Percentiles rank a stretch among this genome's conserved stretches.
phyloP scores from a whole-genome alignment of 139 green algal species.

The Raphidocelis subcapitata region DNA sequence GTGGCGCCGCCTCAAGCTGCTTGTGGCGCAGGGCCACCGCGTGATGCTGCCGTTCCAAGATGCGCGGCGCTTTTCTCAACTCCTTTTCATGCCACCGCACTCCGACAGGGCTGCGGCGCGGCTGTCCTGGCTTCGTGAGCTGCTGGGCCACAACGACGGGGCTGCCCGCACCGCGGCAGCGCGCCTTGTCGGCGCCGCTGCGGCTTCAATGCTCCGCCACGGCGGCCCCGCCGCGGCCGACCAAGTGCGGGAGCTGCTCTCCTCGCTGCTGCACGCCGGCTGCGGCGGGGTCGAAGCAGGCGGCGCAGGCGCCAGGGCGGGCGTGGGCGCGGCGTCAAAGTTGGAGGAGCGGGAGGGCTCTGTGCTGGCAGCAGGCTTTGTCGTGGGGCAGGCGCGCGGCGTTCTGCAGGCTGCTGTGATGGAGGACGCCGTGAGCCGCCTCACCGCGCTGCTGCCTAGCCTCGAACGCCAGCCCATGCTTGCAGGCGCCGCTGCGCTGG shows the following conservation, averaged over 20 bases:
- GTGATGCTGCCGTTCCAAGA: too few species aligned
- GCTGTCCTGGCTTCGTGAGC: neutral
- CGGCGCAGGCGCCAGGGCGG: neutral
- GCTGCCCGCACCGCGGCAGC: slow-evolving; percentile 14
- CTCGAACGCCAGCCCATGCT: neutral
- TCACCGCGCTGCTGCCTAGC: neutral
- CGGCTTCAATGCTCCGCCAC: neutral
- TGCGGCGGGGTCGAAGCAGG: neutral
- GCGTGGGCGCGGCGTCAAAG: slow-evolving; percentile 1
- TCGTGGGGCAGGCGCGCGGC: neutral
- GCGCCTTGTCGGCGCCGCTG: slow-evolving; percentile 11
- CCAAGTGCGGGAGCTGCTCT: slow-evolving; percentile 31
- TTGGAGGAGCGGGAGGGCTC: slow-evolving; percentile 49
- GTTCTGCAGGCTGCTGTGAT: neutral
- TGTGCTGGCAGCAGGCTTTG: slow-evolving; percentile 33
- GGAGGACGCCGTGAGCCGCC: slow-evolving; percentile 2
- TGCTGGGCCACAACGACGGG: slow-evolving; percentile 13
- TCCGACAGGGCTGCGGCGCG: neutral
- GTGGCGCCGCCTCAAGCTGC: too few species aligned
- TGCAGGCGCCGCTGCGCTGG: slow-evolving; percentile 34
- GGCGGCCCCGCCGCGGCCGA: neutral
- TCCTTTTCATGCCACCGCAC: neutral
- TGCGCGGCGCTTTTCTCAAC: too few species aligned
- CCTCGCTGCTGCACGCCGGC: slow-evolving; percentile 17
- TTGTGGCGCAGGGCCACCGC: too few species aligned